These are phyloP conservation scores for Desmodesmus armatus DNA, from an alignment of 139 green algal species.

Conservation along the genomic window DNA sequence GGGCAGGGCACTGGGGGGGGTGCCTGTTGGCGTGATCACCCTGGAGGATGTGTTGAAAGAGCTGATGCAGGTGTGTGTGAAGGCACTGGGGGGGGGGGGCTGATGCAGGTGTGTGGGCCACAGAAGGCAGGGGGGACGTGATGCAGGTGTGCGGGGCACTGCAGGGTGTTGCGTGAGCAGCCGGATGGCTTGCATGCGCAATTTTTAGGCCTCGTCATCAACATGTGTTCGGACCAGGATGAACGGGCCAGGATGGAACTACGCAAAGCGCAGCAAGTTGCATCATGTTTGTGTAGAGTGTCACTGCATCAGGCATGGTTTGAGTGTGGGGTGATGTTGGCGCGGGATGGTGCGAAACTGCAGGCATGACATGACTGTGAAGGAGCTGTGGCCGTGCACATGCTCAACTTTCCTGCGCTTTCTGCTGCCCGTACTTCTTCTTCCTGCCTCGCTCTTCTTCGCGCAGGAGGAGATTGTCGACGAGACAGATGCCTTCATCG, in stretches of 20 bases:
- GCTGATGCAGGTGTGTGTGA: constrained; percentile 39
- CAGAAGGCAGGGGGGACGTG: no score
- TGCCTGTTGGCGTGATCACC: constrained; percentile 73
- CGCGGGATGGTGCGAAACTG: no score
- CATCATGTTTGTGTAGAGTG: no score
- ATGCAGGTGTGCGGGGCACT: not conserved
- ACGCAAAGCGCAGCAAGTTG: no score
- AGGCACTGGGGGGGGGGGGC: not conserved
- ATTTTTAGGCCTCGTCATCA: no score
- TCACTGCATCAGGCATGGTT: no score
- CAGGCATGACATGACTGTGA: no score
- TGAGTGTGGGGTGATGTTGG: no score
- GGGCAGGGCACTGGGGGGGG: not conserved
- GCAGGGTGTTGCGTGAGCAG: not conserved
- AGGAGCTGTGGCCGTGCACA: no score
- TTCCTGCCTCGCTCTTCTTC: not conserved
- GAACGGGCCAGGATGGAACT: no score
- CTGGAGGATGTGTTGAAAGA: constrained; percentile 85
- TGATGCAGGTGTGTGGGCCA: not conserved
- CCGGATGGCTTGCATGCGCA: not conserved
- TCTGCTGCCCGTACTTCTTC: not conserved
- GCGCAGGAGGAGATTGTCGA: constrained; percentile 74
- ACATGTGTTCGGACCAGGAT: no score
- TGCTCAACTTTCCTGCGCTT: no score
- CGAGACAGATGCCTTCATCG: constrained; percentile 82